Base-by-base conservation (phyloP, 31 red algal species). In the Endocladia muricata region DNA sequence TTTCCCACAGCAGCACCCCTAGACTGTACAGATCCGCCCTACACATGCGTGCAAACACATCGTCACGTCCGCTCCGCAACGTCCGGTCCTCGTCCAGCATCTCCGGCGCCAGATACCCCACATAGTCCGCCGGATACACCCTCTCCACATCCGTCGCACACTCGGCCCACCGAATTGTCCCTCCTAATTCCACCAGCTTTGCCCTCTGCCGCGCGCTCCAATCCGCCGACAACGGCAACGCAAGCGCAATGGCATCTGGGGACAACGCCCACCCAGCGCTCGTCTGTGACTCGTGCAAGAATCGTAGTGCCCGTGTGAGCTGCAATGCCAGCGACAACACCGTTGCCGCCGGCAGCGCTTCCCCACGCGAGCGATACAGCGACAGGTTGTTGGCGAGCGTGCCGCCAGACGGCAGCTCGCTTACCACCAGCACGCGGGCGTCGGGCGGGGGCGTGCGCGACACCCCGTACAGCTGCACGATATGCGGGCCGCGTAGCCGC, bases 81-180 rank as follows among this genome's bases (percentile, higher is more conserved):
- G 17, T 26, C 31, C 40, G 22, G 37, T 79, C 76, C 19, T 47
- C 37, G 54, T 79, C 76, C n/a, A 79, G 61, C 57, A 55, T 13
- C 54, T 79, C 76, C 6, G 76, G 76, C 37, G 61, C 76, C 41
- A 79, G n/a, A 26, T 79, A 79, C 34, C 37, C 17, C 3, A 42
- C 60, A 44, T 35, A 64, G 3, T 21, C 5, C 61, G 61, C 5
- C 26, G 61, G 41, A 33, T 67, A 67, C 40, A 21, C 37, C 3
- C 40, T 34, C 37, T 5, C 28, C 33, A 32, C 38, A 37, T 68
- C 76, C 41, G 31, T 0, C 3, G 35, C 61, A 21, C 37, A 64
- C 31, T 67, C 76, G 3, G 29, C 31, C 54, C 35, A 44, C 23
- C 28, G 52, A 31, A 42, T 26, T 37, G 76, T 56, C 17, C 76